Base-by-base conservation (phyloP, 495 filamentous ascomycete genomes). In the Niebla homalea region DNA sequence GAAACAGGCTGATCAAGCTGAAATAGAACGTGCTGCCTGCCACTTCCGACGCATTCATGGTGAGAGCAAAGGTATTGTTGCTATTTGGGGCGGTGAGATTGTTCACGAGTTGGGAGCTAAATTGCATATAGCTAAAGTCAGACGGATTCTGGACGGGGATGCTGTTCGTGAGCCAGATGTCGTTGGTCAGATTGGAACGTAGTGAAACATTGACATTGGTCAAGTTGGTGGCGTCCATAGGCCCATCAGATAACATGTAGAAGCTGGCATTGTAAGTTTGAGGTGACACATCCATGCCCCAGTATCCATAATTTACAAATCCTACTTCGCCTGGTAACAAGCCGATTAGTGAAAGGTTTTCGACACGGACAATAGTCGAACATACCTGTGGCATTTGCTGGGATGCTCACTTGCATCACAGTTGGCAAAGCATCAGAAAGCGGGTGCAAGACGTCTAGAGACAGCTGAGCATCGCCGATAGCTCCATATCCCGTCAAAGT, bases 1-100 rank as follows among this genome's bases (percentile, higher is more conserved):
- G 80, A 60, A 84, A 87, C 23, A 87, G 52, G 37, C 75, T 75
- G 51, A 85, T 75, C 26, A 84, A 60, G 44, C 79, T 75, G 56
- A 86, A 81, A 50, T 80, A 77, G 44, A 84, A 70, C 4, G 67
- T 69, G 5, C 62, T 64, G 0, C 65, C 67, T 18, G 60, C 57
- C 10, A 66, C 64, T 36, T 67, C 68, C 8, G 68, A 59, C 1
- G 68, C 65, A 53, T 83, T 70, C 50, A 82, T 77, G 4, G 75
- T 75, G 29, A 85, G 54, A 2, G 71, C 71, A 57, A 82, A 82
- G 32, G 79, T 80, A 55, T 85, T 87, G 35, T 84, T 79, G 40
- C 70, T 71, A 60, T 76, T 75, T 5, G 73, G 64, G 8, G 81
- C 76, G 14, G 62, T 62, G 3, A 74, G 65, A 4, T 57, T 61